These are phyloP conservation scores for Ophiostoma himal-ulmi DNA, from an alignment of 2,329 filamentous ascomycete genomes.

Conservation along the genomic window DNA sequence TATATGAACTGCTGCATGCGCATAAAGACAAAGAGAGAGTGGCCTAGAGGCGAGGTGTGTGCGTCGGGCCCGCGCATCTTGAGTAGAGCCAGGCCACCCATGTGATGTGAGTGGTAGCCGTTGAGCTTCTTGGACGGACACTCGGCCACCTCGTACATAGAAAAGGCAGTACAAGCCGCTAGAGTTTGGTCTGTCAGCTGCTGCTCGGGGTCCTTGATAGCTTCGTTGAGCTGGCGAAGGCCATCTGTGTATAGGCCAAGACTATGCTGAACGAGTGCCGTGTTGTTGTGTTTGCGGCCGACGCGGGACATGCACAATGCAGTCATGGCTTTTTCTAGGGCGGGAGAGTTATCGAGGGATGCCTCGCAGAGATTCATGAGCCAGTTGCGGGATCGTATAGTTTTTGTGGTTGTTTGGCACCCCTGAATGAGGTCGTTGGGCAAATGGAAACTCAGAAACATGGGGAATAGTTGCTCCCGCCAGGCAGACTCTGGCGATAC, in stretches of 20 bases:
- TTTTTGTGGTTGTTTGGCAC: neutral
- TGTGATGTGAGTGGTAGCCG: conserved; percentile 27
- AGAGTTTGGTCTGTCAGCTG: conserved; percentile 25
- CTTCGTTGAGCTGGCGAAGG: conserved; percentile 23
- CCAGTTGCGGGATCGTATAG: conserved; percentile 24
- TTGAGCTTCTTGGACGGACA: conserved; percentile 22
- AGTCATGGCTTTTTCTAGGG: conserved; percentile 23
- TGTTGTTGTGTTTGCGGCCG: conserved; percentile 18
- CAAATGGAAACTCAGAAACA: conserved; percentile 23
- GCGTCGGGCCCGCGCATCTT: conserved; percentile 26
- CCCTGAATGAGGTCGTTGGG: conserved; percentile 19
- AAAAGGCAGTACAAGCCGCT: conserved; percentile 26
- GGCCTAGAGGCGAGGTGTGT: conserved; percentile 23
- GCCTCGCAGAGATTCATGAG: conserved; percentile 21
- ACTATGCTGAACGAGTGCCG: conserved; percentile 24
- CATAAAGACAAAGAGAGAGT: conserved; percentile 26
- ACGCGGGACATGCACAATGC: conserved; percentile 25
- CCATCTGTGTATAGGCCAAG: conserved; percentile 23
- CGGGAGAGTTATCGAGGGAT: conserved; percentile 17
- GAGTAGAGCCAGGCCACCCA: conserved; percentile 26
- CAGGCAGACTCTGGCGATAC: conserved; percentile 20
- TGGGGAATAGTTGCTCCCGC: conserved; percentile 26
- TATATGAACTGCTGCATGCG: conserved; percentile 27
- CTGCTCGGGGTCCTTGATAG: conserved; percentile 19
- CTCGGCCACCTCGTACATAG: conserved; percentile 28